A percentile compares a stretch with the other conserved stretches of the same genome.
Evolutionary conservation across 2,329 filamentous ascomycete species (phyloP).

Genomic region (Xenoacremonium recifei): DNA sequence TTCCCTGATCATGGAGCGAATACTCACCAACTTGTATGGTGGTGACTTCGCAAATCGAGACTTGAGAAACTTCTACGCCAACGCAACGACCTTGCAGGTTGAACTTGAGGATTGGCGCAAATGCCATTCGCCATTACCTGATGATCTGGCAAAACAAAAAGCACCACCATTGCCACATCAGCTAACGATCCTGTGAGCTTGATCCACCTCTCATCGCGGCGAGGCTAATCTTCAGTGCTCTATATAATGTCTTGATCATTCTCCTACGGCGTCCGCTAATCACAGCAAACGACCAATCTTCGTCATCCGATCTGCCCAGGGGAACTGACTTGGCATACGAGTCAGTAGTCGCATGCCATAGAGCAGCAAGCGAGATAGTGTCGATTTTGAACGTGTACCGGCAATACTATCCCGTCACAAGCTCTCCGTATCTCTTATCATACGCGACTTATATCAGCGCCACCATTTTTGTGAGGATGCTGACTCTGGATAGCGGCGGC

Average conservation of each 20-base stretch:
- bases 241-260: slow-evolving; percentile 48
- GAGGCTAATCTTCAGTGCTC: slow-evolving; percentile 27
- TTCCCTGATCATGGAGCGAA: slow-evolving; percentile 44
- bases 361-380: slow-evolving; percentile 42
- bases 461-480: slow-evolving; percentile 49
- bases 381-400: slow-evolving; percentile 40
- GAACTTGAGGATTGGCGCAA: slow-evolving; percentile 41
- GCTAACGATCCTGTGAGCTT: too few species aligned
- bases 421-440: slow-evolving; percentile 48
- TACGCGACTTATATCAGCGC: slow-evolving; percentile 54
- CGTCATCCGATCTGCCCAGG: slow-evolving; percentile 38
- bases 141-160: not conserved
- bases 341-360: slow-evolving; percentile 41
- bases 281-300: slow-evolving; percentile 43
- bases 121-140: slow-evolving; percentile 38
- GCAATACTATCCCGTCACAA: slow-evolving; percentile 38
- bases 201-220: slow-evolving; percentile 32
- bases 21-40: slow-evolving; percentile 41
- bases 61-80: slow-evolving; percentile 28
- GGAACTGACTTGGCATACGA: slow-evolving; percentile 35
- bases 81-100: slow-evolving; percentile 33
- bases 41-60: slow-evolving; percentile 29
- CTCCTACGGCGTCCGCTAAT: slow-evolving; percentile 53
- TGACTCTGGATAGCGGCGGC: slow-evolving; percentile 41
- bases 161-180: slow-evolving; percentile 4